Evolutionary conservation across 768 basidiomycete genomes (phyloP).

Genomic region (Phylloporus sp.): DNA sequence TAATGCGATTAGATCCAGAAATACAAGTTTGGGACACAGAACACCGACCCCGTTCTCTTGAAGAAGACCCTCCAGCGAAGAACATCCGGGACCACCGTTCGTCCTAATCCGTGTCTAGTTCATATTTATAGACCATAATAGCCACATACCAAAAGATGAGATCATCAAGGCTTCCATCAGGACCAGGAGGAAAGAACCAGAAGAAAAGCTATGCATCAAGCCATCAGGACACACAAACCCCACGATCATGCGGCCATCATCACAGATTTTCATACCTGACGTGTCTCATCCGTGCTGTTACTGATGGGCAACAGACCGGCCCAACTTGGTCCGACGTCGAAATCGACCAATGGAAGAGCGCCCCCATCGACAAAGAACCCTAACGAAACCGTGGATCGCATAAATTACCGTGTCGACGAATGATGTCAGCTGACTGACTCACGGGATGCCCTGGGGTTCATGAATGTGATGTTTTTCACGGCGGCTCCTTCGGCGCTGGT

Average conservation of each 20-base stretch:
- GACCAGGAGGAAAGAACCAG: slow-evolving; percentile 81
- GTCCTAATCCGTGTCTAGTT: slow-evolving; percentile 41
- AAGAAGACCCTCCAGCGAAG: slow-evolving; percentile 63
- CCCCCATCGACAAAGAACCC: slow-evolving; percentile 70
- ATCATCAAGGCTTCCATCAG: slow-evolving; percentile 65
- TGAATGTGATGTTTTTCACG: slow-evolving; percentile 66
- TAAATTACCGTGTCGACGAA: neutral
- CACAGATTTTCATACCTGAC: slow-evolving; percentile 41
- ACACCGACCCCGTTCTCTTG: slow-evolving; percentile 68
- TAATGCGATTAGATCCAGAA: slow-evolving; percentile 4
- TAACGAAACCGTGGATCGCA: slow-evolving; percentile 15
- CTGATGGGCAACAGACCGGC: slow-evolving; percentile 72
- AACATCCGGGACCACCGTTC: slow-evolving; percentile 79
- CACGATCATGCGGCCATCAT: no score
- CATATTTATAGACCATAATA: neutral
- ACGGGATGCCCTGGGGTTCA: slow-evolving; percentile 62
- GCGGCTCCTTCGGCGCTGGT: slow-evolving; percentile 7
- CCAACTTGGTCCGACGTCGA: slow-evolving; percentile 74
- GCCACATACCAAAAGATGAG: slow-evolving; percentile 60
- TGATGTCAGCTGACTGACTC: neutral
- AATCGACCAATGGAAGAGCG: slow-evolving; percentile 61
- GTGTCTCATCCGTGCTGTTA: slow-evolving; percentile 51
- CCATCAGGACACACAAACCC: neutral
- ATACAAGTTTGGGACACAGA: slow-evolving; percentile 14
- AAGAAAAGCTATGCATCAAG: slow-evolving; percentile 57